Evolutionary conservation across 2,329 filamentous ascomycete genomes (phyloP).

Genomic region (Claviceps monticola): DNA sequence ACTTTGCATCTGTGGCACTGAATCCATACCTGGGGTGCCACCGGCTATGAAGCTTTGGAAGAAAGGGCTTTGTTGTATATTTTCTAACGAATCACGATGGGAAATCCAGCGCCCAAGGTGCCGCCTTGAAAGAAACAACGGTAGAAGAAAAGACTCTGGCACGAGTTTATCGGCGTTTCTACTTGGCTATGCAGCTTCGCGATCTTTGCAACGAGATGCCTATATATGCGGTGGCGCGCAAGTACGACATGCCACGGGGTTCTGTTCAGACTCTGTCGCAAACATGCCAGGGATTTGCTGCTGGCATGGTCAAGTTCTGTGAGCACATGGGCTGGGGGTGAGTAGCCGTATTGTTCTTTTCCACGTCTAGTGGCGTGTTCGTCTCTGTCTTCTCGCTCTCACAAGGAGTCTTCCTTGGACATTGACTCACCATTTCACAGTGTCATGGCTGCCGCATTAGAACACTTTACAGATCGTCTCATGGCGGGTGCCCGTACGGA

Average conservation of each 20-base stretch:
- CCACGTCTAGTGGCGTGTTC: too few relatives aligned
- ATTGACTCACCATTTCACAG: constrained; percentile 21
- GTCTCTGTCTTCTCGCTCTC: too few relatives aligned
- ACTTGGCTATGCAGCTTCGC: constrained; percentile 62
- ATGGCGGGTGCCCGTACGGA: constrained; percentile 60
- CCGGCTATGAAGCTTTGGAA: too few relatives aligned
- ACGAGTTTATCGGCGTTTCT: constrained; percentile 58
- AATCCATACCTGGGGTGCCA: too few relatives aligned
- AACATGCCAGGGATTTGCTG: constrained; percentile 64
- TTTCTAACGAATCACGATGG: background rate
- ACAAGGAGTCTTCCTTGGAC: background rate
- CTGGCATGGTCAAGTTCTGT: constrained; percentile 69
- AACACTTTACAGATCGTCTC: constrained; percentile 62
- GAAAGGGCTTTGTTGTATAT: too few relatives aligned
- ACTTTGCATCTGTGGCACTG: too few relatives aligned
- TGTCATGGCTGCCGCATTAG: constrained; percentile 55
- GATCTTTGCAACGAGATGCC: constrained; percentile 67
- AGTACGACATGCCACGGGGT: constrained; percentile 57
- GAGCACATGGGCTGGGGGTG: constrained; percentile 61
- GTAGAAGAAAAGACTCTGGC: constrained; percentile 44
- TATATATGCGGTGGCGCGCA: constrained; percentile 52
- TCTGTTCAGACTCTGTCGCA: constrained; percentile 59
- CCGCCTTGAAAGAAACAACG: constrained; percentile 47
- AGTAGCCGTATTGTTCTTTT: constrained; percentile 9
- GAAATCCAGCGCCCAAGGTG: constrained; percentile 50